Conservation (phyloP, 805 yeast species). For the Brettanomyces naardenensis region DNA sequence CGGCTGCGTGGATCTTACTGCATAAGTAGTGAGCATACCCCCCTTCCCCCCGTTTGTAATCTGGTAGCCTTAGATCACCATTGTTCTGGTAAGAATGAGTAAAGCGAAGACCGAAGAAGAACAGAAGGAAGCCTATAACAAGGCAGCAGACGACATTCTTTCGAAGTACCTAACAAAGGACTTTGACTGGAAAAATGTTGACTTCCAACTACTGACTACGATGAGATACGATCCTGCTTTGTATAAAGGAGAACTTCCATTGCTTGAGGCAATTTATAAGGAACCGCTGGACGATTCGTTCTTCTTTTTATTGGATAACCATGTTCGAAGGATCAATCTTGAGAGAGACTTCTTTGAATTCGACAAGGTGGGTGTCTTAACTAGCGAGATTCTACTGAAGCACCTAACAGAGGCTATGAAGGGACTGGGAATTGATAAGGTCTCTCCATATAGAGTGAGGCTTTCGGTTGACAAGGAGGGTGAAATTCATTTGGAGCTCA, state of each 20-base stretch:
- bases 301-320: conserved; percentile 61
- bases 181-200: not conserved
- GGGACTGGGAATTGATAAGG: conserved; percentile 16
- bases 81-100: too few relatives aligned
- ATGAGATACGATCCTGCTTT: conserved; percentile 68
- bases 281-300: conserved; percentile 21
- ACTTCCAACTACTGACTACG: conserved; percentile 57
- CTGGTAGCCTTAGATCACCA: too few relatives aligned
- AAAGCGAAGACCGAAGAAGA: too few relatives aligned
- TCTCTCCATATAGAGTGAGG: conserved; percentile 39
- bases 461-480: conserved; percentile 29
- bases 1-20: too few relatives aligned
- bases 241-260: conserved; percentile 16
- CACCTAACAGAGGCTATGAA: conserved; percentile 32
- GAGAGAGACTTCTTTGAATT: conserved; percentile 49
- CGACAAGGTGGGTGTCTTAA: conserved; percentile 22
- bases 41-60: too few relatives aligned
- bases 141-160: not conserved
- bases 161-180: conserved; percentile 1
- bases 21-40: too few relatives aligned
- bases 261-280: conserved; percentile 19
- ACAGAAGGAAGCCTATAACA: too few relatives aligned
- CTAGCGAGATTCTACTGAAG: conserved; percentile 33
- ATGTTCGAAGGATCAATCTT: conserved; percentile 49
- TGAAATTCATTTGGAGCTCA: conserved; percentile 25